Conservation (phyloP, 257 asterid species). For the Capsicum pubescens region DNA sequence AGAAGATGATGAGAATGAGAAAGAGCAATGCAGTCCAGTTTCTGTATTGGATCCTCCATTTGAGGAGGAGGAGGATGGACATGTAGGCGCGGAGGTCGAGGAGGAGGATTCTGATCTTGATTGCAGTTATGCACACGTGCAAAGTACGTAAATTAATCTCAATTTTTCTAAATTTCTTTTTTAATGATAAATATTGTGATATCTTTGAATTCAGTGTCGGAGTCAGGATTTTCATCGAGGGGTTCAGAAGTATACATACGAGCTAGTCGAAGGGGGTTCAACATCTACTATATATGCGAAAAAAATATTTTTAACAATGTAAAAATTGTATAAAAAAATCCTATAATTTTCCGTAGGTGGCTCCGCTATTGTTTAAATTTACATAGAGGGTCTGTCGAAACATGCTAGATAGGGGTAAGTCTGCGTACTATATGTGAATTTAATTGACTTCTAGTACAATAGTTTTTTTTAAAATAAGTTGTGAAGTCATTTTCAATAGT, state of each 20-base stretch:
- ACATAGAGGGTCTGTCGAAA: no score
- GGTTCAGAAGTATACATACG: no score
- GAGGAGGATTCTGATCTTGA: conserved; percentile 40
- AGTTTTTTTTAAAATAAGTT: conserved; percentile 24
- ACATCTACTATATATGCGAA: no score
- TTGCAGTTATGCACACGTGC: conserved; percentile 70
- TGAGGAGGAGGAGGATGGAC: conserved; percentile 53
- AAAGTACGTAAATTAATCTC: conserved; percentile 58
- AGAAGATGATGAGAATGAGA: conserved; percentile 70
- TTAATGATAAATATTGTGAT: background rate
- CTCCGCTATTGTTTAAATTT: no score
- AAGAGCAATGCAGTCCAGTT: conserved; percentile 84
- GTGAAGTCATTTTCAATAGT: conserved; percentile 43
- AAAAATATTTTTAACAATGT: no score
- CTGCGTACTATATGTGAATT: background rate
- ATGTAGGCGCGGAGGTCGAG: conserved; percentile 39
- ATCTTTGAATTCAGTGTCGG: conserved; percentile 12
- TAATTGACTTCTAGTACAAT: background rate
- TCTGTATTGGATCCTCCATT: conserved; percentile 74
- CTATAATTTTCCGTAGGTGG: no score
- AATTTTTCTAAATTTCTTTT: background rate
- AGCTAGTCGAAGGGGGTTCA: no score
- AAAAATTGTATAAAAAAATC: no score
- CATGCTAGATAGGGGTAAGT: no score
- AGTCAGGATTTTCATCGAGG: no score